A percentile compares a stretch with the other conserved stretches of the same genome.
phyloP scores from a whole-genome alignment of 106 monocot species.

The Hemerocallis citrina region DNA sequence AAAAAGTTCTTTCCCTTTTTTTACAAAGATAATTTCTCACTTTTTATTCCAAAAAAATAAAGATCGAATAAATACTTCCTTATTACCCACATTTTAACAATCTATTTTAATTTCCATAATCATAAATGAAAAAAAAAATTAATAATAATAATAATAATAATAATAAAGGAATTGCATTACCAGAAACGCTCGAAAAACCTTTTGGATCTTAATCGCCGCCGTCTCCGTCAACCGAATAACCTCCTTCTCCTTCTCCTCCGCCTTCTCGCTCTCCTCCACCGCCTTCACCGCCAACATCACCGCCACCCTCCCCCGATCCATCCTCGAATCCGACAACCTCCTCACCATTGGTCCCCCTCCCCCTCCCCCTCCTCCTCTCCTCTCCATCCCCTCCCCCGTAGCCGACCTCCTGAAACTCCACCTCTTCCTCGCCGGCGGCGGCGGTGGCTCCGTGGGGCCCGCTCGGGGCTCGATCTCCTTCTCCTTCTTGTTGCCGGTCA shows the following conservation, averaged over 20 bases:
- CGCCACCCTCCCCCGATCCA: conserved; percentile 18
- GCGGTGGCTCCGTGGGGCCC: background rate
- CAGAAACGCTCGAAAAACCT: conserved; percentile 48
- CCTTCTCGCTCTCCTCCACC: conserved; percentile 39
- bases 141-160: no score
- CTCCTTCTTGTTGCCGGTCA: conserved; percentile 48
- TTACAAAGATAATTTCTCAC: no score
- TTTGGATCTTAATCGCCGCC: conserved; percentile 51
- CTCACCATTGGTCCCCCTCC: no score
- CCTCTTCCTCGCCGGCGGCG: conserved; percentile 38
- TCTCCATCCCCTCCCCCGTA: conserved; percentile 4
- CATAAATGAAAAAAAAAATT: no score
- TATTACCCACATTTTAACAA: no score
- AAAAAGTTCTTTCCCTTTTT: no score
- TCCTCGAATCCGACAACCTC: conserved; percentile 16
- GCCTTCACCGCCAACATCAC: conserved; percentile 35
- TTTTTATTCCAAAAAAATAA: no score
- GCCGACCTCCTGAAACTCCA: conserved; percentile 50
- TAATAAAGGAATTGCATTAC: no score
- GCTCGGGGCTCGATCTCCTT: conserved; percentile 13
- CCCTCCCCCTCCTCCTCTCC: background rate
- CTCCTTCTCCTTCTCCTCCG: conserved; percentile 30
- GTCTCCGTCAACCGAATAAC: conserved; percentile 32
- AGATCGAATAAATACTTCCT: no score
- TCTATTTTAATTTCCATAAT: no score